A percentile compares a stretch with the other conserved stretches of the same genome.
Conservation (phyloP, 169 alveolate genomes). For the Plasmodium blacklocki region DNA sequence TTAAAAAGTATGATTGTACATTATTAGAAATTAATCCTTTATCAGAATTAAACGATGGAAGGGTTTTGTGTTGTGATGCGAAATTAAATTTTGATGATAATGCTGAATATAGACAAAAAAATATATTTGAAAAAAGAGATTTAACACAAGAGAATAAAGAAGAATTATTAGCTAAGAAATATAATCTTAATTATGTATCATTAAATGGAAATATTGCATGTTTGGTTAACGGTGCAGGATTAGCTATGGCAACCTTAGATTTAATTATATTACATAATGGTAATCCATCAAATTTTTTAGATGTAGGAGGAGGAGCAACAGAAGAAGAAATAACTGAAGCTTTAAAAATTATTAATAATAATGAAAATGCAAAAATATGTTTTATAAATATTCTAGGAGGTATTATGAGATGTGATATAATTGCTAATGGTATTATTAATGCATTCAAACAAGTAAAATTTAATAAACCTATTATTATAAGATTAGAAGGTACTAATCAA, state of each 20-base stretch:
- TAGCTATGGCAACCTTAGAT: slow-evolving; percentile 99
- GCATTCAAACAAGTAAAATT: slow-evolving; percentile 89
- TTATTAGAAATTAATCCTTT: slow-evolving; percentile 96
- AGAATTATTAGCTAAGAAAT: slow-evolving; percentile 93
- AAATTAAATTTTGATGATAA: slow-evolving; percentile 96
- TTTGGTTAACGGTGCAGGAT: slow-evolving; percentile 98
- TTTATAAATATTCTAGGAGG: slow-evolving; percentile 97
- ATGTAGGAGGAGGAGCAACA: slow-evolving; percentile 97
- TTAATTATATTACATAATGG: slow-evolving; percentile 92
- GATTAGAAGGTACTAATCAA: slow-evolving; percentile 95
- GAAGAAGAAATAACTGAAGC: slow-evolving; percentile 93
- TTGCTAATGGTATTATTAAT: slow-evolving; percentile 91
- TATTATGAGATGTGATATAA: slow-evolving; percentile 94
- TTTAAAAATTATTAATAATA: slow-evolving; percentile 89
- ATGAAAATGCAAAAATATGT: slow-evolving; percentile 92
- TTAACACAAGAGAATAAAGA: slow-evolving; percentile 86
- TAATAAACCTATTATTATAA: slow-evolving; percentile 92
- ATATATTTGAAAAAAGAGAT: slow-evolving; percentile 85
- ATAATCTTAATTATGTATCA: slow-evolving; percentile 93
- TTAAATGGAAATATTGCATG: slow-evolving; percentile 95
- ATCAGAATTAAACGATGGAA: slow-evolving; percentile 90
- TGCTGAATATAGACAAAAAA: slow-evolving; percentile 95
- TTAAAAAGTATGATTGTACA: slow-evolving; percentile 92
- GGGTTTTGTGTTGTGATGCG: slow-evolving; percentile 94
- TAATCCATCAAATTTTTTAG: slow-evolving; percentile 97